These are phyloP conservation scores for Fraxinus paxiana DNA, from an alignment of 305 asterid species.

Conservation along the genomic window DNA sequence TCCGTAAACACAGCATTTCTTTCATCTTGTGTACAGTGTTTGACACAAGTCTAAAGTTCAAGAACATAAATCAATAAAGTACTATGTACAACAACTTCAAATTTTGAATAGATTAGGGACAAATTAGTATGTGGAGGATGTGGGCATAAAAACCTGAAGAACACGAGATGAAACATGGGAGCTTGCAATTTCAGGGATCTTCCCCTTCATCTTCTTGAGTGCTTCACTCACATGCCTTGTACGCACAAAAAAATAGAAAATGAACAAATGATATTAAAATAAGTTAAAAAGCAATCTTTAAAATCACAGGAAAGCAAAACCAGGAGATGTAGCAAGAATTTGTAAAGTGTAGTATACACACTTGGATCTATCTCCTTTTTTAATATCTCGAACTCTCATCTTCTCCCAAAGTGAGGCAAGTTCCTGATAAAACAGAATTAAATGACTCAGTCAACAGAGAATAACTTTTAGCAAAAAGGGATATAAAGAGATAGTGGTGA, in stretches of 20 bases:
- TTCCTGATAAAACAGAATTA: constrained; percentile 43
- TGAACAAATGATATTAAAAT: not conserved
- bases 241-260: constrained; percentile 14
- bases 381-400: constrained; percentile 73
- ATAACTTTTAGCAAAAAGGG: constrained; percentile 18
- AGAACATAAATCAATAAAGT: constrained; percentile 20
- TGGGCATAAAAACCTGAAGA: constrained; percentile 66
- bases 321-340: constrained; percentile 12
- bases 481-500: not conserved
- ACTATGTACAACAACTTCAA: constrained; percentile 14
- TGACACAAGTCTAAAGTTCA: constrained; percentile 67
- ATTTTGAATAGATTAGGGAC: constrained; percentile 4
- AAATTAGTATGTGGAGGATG: not conserved
- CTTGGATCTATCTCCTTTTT: constrained; percentile 76
- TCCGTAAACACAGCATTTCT: constrained; percentile 64
- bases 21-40: constrained; percentile 84
- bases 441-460: constrained; percentile 17
- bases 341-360: constrained; percentile 20
- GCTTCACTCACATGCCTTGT: constrained; percentile 74
- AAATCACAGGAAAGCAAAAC: not conserved
- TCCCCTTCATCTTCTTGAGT: constrained; percentile 74
- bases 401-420: constrained; percentile 85
- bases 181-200: constrained; percentile 81
- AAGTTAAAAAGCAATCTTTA: not conserved
- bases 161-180: constrained; percentile 84